These are phyloP conservation scores for Arthrinium phaeospermum DNA, from an alignment of 2,329 filamentous ascomycete genomes.

Conservation along the genomic window DNA sequence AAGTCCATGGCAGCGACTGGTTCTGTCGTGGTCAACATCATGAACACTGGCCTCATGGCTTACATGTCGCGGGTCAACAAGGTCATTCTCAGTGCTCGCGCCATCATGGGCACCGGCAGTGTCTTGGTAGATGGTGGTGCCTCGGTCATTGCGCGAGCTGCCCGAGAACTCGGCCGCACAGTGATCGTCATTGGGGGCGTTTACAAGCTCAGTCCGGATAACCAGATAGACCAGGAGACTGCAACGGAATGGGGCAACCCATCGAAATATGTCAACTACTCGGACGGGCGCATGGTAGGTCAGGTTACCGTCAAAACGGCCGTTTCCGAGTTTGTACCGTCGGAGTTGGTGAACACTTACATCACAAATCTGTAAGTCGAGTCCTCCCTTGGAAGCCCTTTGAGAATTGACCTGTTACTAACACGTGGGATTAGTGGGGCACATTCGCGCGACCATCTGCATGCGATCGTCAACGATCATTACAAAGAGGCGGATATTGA, in stretches of 20 bases:
- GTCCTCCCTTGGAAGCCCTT: background rate
- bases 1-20: slow-evolving; percentile 81
- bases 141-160: slow-evolving; percentile 81
- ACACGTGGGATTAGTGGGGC: slow-evolving; percentile 36
- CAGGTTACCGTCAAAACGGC: slow-evolving; percentile 80
- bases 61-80: slow-evolving; percentile 97
- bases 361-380: slow-evolving; percentile 78
- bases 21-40: slow-evolving; percentile 81
- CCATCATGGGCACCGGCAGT: slow-evolving; percentile 86
- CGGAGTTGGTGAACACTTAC: slow-evolving; percentile 78
- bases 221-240: slow-evolving; percentile 80
- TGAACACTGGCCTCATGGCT: slow-evolving; percentile 85
- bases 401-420: slow-evolving; percentile 17
- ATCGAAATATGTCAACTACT: slow-evolving; percentile 75
- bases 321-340: slow-evolving; percentile 80
- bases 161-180: slow-evolving; percentile 79
- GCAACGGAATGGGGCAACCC: slow-evolving; percentile 88
- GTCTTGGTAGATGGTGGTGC: slow-evolving; percentile 86
- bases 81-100: slow-evolving; percentile 87
- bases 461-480: slow-evolving; percentile 75
- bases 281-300: slow-evolving; percentile 80
- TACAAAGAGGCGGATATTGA: slow-evolving; percentile 76
- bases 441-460: slow-evolving; percentile 68
- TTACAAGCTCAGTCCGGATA: slow-evolving; percentile 92
- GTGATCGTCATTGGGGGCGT: slow-evolving; percentile 90